A percentile compares a stretch with the other conserved stretches of the same genome.
Evolutionary conservation across 192 early-diverging fungal species (phyloP).

Genomic region (Mortierella claussenii): DNA sequence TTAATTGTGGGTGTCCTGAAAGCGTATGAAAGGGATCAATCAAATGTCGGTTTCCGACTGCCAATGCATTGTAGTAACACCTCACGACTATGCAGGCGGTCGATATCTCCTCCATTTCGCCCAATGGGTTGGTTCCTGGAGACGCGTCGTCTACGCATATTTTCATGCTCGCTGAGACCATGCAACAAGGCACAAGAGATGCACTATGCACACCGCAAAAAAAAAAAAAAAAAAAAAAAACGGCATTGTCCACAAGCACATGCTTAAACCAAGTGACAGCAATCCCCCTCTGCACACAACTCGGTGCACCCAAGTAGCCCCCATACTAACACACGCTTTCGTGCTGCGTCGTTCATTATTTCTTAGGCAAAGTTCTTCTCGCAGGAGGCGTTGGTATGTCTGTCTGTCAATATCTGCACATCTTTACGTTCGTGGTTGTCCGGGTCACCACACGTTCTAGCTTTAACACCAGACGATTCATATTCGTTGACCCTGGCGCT

Average conservation of each 20-base stretch:
- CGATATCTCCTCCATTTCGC: too few relatives aligned
- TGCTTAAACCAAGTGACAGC: too few relatives aligned
- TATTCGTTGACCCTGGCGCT: background rate
- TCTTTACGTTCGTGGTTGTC: background rate
- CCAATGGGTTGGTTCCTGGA: background rate
- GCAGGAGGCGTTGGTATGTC: slow-evolving; percentile 39
- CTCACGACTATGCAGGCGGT: too few relatives aligned
- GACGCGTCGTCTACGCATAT: background rate
- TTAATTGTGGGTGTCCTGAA: too few relatives aligned
- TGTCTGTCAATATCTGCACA: background rate
- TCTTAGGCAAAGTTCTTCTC: slow-evolving; percentile 46
- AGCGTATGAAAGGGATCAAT: too few relatives aligned
- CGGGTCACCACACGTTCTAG: background rate
- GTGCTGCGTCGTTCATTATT: background rate
- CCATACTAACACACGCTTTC: too few relatives aligned
- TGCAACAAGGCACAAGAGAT: background rate
- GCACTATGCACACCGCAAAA: background rate
- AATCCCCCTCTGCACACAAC: too few relatives aligned
- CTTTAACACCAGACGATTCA: background rate
- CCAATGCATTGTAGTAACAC: too few relatives aligned
- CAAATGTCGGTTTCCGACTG: too few relatives aligned
- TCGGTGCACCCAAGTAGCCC: too few relatives aligned
- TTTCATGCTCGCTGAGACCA: background rate
- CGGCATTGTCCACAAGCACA: too few relatives aligned
- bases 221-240: too few relatives aligned